These are phyloP conservation scores for Rhododendron mucronatum DNA, from an alignment of 148 eudicot genomes.

Conservation along the genomic window DNA sequence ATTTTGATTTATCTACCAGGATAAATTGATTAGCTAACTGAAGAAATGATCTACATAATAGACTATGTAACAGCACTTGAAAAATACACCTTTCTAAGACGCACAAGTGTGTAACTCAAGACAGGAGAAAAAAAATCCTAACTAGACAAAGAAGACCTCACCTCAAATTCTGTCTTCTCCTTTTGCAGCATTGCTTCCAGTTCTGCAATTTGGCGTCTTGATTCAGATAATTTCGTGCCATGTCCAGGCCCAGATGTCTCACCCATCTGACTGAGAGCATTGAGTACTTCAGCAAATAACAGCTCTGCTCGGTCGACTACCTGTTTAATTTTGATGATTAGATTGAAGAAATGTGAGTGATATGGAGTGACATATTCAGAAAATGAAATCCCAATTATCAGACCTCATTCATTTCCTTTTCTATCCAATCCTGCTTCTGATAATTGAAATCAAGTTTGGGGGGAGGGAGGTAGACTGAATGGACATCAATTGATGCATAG, in stretches of 20 bases:
- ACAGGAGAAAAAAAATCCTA: background rate
- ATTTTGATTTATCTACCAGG: background rate
- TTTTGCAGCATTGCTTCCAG: slow-evolving; percentile 59
- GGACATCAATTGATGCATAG: slow-evolving; percentile 95
- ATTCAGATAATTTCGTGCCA: slow-evolving; percentile 32
- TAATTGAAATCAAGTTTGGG: slow-evolving; percentile 69
- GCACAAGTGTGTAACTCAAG: background rate
- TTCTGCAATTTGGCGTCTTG: slow-evolving; percentile 47
- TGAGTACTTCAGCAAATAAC: slow-evolving; percentile 73
- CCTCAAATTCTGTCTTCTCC: slow-evolving; percentile 81
- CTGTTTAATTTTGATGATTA: slow-evolving; percentile 33
- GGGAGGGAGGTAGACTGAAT: slow-evolving; percentile 90
- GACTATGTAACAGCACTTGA: background rate
- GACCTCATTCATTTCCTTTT: slow-evolving; percentile 82
- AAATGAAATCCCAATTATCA: background rate
- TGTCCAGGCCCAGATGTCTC: slow-evolving; percentile 44
- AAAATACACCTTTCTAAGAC: slow-evolving; percentile 5
- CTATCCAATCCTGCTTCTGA: slow-evolving; percentile 76
- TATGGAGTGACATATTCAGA: background rate
- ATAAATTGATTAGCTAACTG: background rate
- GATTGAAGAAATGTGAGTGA: slow-evolving; percentile 6
- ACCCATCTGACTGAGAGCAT: slow-evolving; percentile 56
- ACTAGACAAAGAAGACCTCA: slow-evolving; percentile 14
- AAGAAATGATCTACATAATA: background rate
- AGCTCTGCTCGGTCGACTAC: slow-evolving; percentile 59